Evolutionary conservation across 176 grass and related monocot genomes (phyloP).

Genomic region (Rhynchospora breviuscula): DNA sequence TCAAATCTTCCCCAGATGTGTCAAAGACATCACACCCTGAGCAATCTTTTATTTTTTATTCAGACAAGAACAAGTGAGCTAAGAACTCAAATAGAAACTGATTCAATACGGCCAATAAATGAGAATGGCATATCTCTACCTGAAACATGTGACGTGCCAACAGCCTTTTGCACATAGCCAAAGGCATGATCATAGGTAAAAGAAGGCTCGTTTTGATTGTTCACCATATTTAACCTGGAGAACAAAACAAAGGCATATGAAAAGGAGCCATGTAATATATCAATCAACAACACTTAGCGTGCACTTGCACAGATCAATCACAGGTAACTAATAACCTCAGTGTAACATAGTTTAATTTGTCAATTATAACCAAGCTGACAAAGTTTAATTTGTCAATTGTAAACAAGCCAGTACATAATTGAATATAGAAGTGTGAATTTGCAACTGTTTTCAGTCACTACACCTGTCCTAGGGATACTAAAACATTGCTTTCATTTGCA

Average conservation of each 20-base stretch:
- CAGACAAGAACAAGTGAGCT: slow-evolving; percentile 21
- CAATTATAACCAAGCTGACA: too few species aligned
- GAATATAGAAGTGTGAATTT: background rate
- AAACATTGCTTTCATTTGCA: background rate
- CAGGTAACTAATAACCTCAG: background rate
- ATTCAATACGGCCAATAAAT: slow-evolving; percentile 4
- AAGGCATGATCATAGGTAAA: slow-evolving; percentile 33
- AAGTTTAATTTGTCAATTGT: background rate
- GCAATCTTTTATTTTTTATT: slow-evolving; percentile 27
- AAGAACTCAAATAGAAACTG: slow-evolving; percentile 25
- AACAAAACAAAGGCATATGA: slow-evolving; percentile 7
- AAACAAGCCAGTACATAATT: background rate
- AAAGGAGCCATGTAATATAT: background rate
- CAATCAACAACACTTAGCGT: background rate
- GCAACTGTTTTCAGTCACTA: background rate
- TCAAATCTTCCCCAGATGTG: slow-evolving; percentile 28
- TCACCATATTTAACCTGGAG: slow-evolving; percentile 62
- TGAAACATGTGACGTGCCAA: slow-evolving; percentile 30
- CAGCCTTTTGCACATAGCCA: slow-evolving; percentile 30
- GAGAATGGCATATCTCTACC: slow-evolving; percentile 26
- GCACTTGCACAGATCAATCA: background rate
- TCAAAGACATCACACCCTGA: slow-evolving; percentile 30
- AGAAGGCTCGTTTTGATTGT: slow-evolving; percentile 30
- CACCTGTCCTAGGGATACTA: background rate
- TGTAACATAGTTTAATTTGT: background rate